Base-by-base conservation (phyloP, 2,329 filamentous ascomycete genomes). In the Erysiphe pulchra region DNA sequence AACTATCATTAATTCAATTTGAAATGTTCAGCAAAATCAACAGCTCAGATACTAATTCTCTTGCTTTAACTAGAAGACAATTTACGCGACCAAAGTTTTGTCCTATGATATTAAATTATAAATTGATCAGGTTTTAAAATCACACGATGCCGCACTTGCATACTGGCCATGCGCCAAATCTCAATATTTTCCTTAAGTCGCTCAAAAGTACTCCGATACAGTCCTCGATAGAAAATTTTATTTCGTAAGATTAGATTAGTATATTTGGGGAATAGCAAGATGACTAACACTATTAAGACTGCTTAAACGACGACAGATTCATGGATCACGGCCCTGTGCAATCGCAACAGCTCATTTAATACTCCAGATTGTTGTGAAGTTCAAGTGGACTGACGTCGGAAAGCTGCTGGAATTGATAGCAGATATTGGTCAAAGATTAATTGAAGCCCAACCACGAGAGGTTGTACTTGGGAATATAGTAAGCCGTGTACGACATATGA, bases 391-490 rank as follows among this genome's bases (percentile, higher is more conserved):
- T 49, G 80, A 87, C 59, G 77, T 85, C 42, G 72, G 75, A 44
- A 75, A 78, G 55, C 74, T 98, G 44, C 74, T 95, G 48, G 73
- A 78, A 54, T 77, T 82, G 52, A 77, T 98, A 50, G 77, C 81
- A 51, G 71, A 76, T 48, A 76, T 87, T 20, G 90, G 90, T 47
- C 71, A 75, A 53, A 73, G 76, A 46, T 68, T 98, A 39, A 77
- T 55, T 33, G 73, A 79, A 46, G 86, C 90, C 8, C 84, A 92
- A 55, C 87, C 87, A 14, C 74, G 80, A 49, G 90, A 95, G 63
- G 77, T 93, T 54, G 83, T 85, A 5, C 84, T 94, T 40, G 87
- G 85, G 45, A 98, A 98, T 57, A 86, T 98, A 53, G 83, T 94
- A 42, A 76, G 86, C 49, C 77, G 90, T 50, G 81, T 95, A 2